These are phyloP conservation scores for Agaricales sp. DNA, from an alignment of 1,284 basidiomycete genomes.

Conservation along the genomic window DNA sequence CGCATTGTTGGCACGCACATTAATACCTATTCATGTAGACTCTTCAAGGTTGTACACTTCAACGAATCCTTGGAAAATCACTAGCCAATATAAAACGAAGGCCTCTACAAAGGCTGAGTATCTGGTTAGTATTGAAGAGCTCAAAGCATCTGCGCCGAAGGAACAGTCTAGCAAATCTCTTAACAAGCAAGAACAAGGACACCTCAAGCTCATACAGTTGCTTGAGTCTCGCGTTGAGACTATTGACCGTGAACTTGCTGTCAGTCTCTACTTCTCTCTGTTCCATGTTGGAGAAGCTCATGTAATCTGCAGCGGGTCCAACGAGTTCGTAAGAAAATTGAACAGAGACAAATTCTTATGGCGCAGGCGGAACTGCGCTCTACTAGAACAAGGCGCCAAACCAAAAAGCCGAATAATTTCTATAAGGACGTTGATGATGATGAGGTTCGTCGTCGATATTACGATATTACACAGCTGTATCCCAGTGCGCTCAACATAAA, in stretches of 20 bases:
- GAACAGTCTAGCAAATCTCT: slow-evolving; percentile 37
- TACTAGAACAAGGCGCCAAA: slow-evolving; percentile 62
- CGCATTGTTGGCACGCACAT: slow-evolving; percentile 23
- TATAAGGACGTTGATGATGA: slow-evolving; percentile 59
- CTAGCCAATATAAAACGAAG: slow-evolving; percentile 58
- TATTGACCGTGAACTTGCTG: slow-evolving; percentile 59
- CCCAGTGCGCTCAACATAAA: too few relatives aligned
- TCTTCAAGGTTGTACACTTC: slow-evolving; percentile 72
- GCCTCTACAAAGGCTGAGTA: slow-evolving; percentile 67
- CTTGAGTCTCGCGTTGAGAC: slow-evolving; percentile 52
- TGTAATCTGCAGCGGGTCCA: slow-evolving; percentile 46
- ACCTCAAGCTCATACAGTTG: slow-evolving; percentile 45
- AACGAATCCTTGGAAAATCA: slow-evolving; percentile 79
- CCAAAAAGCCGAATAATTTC: slow-evolving; percentile 66
- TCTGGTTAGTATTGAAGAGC: slow-evolving; percentile 41
- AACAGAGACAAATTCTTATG: slow-evolving; percentile 51
- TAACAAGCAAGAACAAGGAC: slow-evolving; percentile 44
- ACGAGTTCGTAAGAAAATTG: slow-evolving; percentile 53
- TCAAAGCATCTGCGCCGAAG: slow-evolving; percentile 43
- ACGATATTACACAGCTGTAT: too few relatives aligned
- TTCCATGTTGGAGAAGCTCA: slow-evolving; percentile 7
- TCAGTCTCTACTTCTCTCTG: slow-evolving; percentile 29
- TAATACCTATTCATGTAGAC: slow-evolving; percentile 33
- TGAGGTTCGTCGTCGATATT: slow-evolving; percentile 6
- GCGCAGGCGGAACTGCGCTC: slow-evolving; percentile 68